A percentile compares a stretch with the other conserved stretches of the same genome.
Evolutionary conservation across 345 rosid species (phyloP).

Genomic region (Dipteronia dyeriana): DNA sequence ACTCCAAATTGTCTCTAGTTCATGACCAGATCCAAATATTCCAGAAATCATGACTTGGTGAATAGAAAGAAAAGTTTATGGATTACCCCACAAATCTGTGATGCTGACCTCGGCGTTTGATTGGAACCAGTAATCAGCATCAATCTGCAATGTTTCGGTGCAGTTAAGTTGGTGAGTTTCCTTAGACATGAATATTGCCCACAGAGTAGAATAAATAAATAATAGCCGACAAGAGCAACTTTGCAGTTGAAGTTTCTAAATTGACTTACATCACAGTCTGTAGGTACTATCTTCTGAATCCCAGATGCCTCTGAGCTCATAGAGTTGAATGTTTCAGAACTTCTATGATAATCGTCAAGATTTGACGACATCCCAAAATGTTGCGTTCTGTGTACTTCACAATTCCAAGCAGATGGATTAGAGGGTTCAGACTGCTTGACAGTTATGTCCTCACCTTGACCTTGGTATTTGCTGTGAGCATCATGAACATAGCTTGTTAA

Average conservation of each 20-base stretch:
- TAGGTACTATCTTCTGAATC: constrained; percentile 57
- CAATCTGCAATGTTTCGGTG: constrained; percentile 36
- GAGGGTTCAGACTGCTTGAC: constrained; percentile 19
- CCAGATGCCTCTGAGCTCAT: constrained; percentile 32
- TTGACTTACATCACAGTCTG: constrained; percentile 55
- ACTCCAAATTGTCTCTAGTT: not conserved
- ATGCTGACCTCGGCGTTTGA: constrained; percentile 54
- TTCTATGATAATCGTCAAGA: constrained; percentile 13
- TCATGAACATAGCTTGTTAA: constrained; percentile 12
- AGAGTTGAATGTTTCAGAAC: constrained; percentile 13
- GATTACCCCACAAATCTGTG: constrained; percentile 57
- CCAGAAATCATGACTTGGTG: not conserved
- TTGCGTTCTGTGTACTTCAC: constrained; percentile 22
- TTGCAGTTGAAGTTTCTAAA: constrained; percentile 5
- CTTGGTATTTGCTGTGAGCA: constrained; percentile 52
- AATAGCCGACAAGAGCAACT: not conserved
- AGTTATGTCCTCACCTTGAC: constrained; percentile 36
- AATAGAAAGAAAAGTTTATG: not conserved
- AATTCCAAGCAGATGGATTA: constrained; percentile 18
- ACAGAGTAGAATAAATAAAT: not conserved
- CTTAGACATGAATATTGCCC: not conserved
- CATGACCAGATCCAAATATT: constrained; percentile 3
- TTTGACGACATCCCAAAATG: constrained; percentile 22
- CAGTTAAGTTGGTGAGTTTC: constrained; percentile 4
- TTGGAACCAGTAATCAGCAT: constrained; percentile 72